phyloP scores from a whole-genome alignment of 2,329 filamentous ascomycete genomes.

The Paraconiothyrium sp. region DNA sequence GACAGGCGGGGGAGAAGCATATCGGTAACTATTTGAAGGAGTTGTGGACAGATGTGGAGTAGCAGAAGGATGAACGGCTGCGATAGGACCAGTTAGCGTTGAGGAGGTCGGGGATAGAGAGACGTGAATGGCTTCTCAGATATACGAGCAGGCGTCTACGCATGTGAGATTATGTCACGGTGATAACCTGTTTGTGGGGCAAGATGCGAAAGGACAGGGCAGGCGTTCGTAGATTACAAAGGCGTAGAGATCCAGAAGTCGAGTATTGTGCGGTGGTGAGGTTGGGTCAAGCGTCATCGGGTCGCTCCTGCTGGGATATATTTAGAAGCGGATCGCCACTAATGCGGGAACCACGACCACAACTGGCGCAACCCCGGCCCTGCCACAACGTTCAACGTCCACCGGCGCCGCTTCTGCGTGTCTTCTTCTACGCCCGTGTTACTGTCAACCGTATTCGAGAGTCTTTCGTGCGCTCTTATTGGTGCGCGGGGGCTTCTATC shows the following conservation, averaged over 20 bases:
- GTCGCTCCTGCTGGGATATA: constrained; percentile 9
- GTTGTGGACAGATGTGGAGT: constrained; percentile 25
- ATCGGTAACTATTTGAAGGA: constrained; percentile 22
- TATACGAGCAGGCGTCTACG: constrained; percentile 41
- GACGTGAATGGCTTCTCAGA: constrained; percentile 18
- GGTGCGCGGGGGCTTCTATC: constrained; percentile 8
- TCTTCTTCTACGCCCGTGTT: constrained; percentile 13
- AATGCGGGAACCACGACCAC: constrained; percentile 16
- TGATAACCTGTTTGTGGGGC: constrained; percentile 14
- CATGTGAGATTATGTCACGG: constrained; percentile 39
- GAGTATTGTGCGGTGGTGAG: constrained; percentile 17
- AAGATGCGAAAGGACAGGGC: constrained; percentile 11
- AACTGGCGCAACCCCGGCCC: constrained; percentile 2
- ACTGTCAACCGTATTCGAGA: constrained; percentile 7
- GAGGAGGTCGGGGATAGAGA: not conserved
- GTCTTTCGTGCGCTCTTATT: constrained; percentile 6
- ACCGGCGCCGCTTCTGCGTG: constrained; percentile 11
- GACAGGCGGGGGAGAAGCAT: constrained; percentile 17
- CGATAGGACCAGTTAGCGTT: constrained; percentile 15
- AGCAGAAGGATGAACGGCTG: constrained; percentile 15
- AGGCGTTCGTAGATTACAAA: constrained; percentile 26
- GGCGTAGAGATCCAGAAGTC: constrained; percentile 25
- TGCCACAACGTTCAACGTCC: constrained; percentile 18
- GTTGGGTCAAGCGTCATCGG: constrained; percentile 22
- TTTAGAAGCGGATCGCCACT: constrained; percentile 19